Base-by-base conservation (phyloP, 768 basidiomycete genomes). In the Suillus subluteus region DNA sequence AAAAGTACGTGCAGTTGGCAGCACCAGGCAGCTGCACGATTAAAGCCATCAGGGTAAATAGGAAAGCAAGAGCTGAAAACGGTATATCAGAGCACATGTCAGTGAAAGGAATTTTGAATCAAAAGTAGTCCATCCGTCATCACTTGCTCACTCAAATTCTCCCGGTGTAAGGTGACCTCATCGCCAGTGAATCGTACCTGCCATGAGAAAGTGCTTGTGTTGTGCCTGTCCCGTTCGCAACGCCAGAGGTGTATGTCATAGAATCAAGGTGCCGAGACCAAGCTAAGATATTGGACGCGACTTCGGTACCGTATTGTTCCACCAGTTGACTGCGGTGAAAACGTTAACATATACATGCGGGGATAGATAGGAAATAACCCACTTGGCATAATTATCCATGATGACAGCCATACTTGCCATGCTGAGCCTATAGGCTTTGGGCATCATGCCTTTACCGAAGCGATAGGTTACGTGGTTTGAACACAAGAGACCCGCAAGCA, bases 381-480 rank as follows among this genome's bases (percentile, higher is more conserved):
- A 92, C 91, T 82, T 89, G 23, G 91, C 91, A 74, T 92, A 94
- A 66, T 90, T 88, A 69, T 95, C 92, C 90, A 94, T 89, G 74
- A 95, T 92, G 62, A 91, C 83, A 3, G 89, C 90, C 89, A 94
- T 91, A 67, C 86, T 88, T 66, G 83, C 84, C 82, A 86, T 79
- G 78, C 88, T 88, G 55, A 94, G 82, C 44, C 91, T 82, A 76
- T 95, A 94, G 16, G 89, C 87, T 81, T 92, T 91, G 65, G 58
- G 58, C 58, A 61, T 61, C 58, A 61, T 61, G 40, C 93, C 92
- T 81, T 94, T 94, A 11, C 92, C 92, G 75, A 94, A 94, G 62
- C 92, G 84, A 75, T 93, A 94, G 26, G 92, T 94, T 74, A 95
- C 88, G 70, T 94, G 92, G 77, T 92, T 94, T 30, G 88, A 88